Conservation (phyloP, 2,329 filamentous ascomycete genomes). For the Penicillium sp. region DNA sequence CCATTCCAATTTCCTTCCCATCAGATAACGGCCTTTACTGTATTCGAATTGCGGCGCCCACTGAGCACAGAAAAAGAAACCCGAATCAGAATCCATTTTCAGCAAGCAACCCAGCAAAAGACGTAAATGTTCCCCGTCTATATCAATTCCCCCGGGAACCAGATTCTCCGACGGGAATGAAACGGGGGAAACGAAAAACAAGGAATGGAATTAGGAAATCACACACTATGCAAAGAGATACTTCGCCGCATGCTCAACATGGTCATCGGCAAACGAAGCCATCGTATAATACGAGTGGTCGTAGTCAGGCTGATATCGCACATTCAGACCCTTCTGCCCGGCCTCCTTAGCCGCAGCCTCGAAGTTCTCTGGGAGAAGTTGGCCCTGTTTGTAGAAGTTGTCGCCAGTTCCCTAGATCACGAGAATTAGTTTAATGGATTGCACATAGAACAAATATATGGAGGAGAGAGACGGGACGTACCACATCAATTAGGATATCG, state of each 20-base stretch:
- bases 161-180: not conserved
- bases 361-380: slow-evolving; percentile 93
- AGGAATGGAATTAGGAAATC: slow-evolving; percentile 19
- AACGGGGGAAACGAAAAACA: no score
- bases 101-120: slow-evolving; percentile 8
- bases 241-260: slow-evolving; percentile 90
- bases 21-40: slow-evolving; percentile 18
- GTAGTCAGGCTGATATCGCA: slow-evolving; percentile 88
- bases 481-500: slow-evolving; percentile 84
- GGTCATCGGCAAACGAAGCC: slow-evolving; percentile 84
- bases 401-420: slow-evolving; percentile 78
- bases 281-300: slow-evolving; percentile 99
- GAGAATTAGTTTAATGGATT: not conserved
- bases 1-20: not conserved
- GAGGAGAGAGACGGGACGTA: slow-evolving; percentile 48
- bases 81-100: slow-evolving; percentile 16
- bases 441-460: not conserved
- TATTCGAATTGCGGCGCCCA: slow-evolving; percentile 13
- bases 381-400: slow-evolving; percentile 93
- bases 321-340: slow-evolving; percentile 71
- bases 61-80: slow-evolving; percentile 16
- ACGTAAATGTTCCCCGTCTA: slow-evolving; percentile 5
- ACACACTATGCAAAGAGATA: slow-evolving; percentile 67
- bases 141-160: not conserved
- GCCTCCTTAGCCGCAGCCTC: slow-evolving; percentile 76